phyloP scores from a whole-genome alignment of 106 monocot species.

The Dactylorhiza incarnata region DNA sequence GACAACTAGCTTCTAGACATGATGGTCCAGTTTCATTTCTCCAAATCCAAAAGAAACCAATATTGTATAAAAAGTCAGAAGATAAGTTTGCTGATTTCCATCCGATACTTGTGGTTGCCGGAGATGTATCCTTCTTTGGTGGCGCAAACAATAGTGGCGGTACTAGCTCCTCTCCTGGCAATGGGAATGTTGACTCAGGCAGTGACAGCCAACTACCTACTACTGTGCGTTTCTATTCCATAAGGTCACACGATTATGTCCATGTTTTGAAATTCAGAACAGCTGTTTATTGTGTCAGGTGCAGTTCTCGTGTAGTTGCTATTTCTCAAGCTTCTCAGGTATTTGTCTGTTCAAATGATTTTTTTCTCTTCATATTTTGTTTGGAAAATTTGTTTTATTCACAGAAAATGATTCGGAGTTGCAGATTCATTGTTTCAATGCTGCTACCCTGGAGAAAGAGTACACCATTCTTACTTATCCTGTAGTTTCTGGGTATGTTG shows the following conservation, averaged over 20 bases:
- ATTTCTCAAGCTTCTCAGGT: constrained; percentile 83
- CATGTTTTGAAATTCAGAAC: constrained; percentile 85
- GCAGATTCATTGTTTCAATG: constrained; percentile 97
- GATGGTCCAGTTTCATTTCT: constrained; percentile 62
- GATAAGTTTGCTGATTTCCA: constrained; percentile 44
- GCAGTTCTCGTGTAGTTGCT: constrained; percentile 74
- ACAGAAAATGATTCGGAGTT: constrained; percentile 7
- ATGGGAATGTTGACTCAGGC: constrained; percentile 37
- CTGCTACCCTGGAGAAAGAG: constrained; percentile 74
- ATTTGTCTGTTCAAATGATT: background rate
- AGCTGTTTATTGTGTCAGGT: constrained; percentile 70
- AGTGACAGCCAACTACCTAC: constrained; percentile 51
- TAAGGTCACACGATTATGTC: constrained; percentile 70
- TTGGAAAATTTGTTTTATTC: background rate
- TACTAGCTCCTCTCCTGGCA: constrained; percentile 7
- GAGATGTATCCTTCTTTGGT: constrained; percentile 32
- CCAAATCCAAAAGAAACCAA: constrained; percentile 50
- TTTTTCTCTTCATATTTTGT: background rate
- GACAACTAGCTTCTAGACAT: constrained; percentile 40
- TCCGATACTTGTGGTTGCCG: constrained; percentile 41
- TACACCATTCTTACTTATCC: constrained; percentile 84
- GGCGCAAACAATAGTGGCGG: constrained; percentile 19
- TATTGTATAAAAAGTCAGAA: constrained; percentile 16
- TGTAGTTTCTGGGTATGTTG: constrained; percentile 26
- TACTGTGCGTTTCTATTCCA: constrained; percentile 75